These are phyloP conservation scores for Fusarium pseudocircinatum DNA, from an alignment of 2,329 filamentous ascomycete species.

Conservation along the genomic window DNA sequence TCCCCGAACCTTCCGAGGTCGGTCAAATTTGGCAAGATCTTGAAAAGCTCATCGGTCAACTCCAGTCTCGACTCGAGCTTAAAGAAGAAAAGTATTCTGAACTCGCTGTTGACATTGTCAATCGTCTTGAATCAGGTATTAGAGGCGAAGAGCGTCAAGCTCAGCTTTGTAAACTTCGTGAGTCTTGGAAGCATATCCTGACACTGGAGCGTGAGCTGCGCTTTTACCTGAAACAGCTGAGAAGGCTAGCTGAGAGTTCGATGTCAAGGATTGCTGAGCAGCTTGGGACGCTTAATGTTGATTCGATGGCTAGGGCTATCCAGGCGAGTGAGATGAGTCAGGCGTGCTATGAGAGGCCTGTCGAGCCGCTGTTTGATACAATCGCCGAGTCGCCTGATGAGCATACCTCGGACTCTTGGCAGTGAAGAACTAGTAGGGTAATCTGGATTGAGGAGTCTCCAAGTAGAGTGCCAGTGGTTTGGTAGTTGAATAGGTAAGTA, in stretches of 20 bases:
- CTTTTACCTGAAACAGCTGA: neutral
- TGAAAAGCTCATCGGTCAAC: neutral
- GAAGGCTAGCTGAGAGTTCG: neutral
- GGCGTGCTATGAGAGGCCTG: rapidly evolving
- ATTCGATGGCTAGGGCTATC: neutral
- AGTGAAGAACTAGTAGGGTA: neutral
- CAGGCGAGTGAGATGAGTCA: neutral
- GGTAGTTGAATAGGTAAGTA: rapidly evolving
- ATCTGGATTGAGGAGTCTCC: neutral
- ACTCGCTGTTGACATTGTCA: neutral
- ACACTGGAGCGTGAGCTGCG: neutral
- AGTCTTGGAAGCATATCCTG: neutral
- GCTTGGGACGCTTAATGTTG: neutral
- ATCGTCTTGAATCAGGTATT: rapidly evolving
- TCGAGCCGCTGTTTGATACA: neutral
- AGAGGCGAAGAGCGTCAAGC: rapidly evolving
- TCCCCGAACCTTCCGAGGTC: neutral
- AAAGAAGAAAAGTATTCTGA: neutral
- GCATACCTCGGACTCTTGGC: too few relatives aligned
- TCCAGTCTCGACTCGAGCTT: neutral
- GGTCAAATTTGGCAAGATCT: neutral
- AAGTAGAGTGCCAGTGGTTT: rapidly evolving
- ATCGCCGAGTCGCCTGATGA: neutral
- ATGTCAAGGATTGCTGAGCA: neutral
- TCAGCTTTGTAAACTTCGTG: neutral